Percentiles rank a stretch among this genome's conserved stretches.
Evolutionary conservation across 2,329 filamentous ascomycete species (phyloP).

Genomic region (Aspergillus sp.): DNA sequence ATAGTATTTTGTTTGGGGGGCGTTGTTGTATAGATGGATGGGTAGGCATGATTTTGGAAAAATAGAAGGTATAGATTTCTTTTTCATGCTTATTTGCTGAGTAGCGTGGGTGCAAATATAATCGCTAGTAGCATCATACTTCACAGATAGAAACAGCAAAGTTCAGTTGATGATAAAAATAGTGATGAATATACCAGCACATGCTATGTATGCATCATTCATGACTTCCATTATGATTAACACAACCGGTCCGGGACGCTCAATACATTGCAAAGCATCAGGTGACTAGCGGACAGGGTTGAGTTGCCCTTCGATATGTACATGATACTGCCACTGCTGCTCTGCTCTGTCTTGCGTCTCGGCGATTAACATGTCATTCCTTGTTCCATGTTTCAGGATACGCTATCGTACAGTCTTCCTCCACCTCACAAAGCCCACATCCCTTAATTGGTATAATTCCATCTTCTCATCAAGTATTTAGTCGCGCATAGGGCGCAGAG

Average conservation of each 20-base stretch:
- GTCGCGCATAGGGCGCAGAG: slow-evolving; percentile 35
- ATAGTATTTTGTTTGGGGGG: not conserved
- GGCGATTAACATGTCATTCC: slow-evolving; percentile 6
- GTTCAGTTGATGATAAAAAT: not conserved
- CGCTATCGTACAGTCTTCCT: slow-evolving; percentile 36
- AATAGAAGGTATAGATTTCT: not conserved
- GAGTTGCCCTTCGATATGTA: slow-evolving; percentile 19
- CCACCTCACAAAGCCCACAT: slow-evolving; percentile 10
- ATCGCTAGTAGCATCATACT: not conserved
- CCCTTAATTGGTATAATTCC: not conserved
- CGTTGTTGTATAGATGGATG: not conserved
- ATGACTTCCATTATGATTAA: slow-evolving; percentile 24
- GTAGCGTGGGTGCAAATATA: not conserved
- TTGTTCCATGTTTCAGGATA: slow-evolving; percentile 13
- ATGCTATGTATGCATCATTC: slow-evolving; percentile 1
- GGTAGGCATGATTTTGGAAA: not conserved
- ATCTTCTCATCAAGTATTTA: slow-evolving; percentile 20
- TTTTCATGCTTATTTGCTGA: not conserved
- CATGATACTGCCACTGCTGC: slow-evolving; percentile 15
- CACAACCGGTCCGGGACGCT: slow-evolving; percentile 20
- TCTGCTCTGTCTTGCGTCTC: slow-evolving; percentile 7
- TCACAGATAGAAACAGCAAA: not conserved
- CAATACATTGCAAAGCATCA: slow-evolving; percentile 16
- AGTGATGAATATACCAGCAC: not conserved
- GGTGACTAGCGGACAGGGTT: slow-evolving; percentile 10